Evolutionary conservation across 1,284 basidiomycete species (phyloP).

Genomic region (Dichomitus squalens): DNA sequence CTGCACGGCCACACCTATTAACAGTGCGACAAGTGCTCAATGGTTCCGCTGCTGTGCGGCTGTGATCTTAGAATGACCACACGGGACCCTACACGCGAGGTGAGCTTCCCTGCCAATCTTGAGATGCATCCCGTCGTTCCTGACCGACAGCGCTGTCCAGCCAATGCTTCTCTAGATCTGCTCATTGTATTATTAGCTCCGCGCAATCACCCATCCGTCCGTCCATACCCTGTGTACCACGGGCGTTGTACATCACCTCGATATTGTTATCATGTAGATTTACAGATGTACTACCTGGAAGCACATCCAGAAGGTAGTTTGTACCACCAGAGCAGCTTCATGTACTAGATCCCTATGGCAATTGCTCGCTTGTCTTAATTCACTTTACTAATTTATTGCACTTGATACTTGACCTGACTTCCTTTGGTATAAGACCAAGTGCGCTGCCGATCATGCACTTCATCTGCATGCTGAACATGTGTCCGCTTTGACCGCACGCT

Average conservation of each 20-base stretch:
- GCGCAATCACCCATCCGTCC: neutral
- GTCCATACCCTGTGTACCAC: neutral
- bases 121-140: neutral
- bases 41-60: neutral
- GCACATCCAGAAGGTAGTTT: neutral
- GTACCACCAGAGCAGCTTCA: neutral
- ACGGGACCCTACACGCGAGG: neutral
- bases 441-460: neutral
- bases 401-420: neutral
- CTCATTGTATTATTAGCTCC: constrained; percentile 3
- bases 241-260: neutral
- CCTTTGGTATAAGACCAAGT: neutral
- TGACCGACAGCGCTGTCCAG: neutral
- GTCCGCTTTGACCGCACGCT: neutral
- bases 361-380: neutral
- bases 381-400: neutral
- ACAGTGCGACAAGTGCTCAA: constrained; percentile 19
- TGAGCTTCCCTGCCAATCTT: neutral
- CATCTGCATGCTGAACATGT: neutral
- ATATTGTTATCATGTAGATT: neutral
- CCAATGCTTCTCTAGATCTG: neutral
- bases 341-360: neutral
- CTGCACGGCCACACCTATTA: constrained; percentile 11
- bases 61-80: neutral
- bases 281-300: neutral